Evolutionary conservation across 1,139 yeast genomes (phyloP).

Genomic region (Geotrichum siamense): DNA sequence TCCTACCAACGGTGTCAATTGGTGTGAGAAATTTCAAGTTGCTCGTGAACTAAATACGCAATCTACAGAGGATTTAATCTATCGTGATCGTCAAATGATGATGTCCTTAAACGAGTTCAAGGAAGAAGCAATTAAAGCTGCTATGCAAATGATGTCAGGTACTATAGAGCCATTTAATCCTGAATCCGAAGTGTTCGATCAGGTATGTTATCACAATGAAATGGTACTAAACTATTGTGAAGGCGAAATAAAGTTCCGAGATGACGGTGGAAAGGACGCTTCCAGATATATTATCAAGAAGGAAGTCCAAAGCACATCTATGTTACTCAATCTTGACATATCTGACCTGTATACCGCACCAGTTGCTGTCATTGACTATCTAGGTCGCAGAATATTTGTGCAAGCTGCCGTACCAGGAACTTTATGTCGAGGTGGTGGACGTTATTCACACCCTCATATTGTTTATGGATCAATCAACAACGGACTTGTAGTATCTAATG

Average conservation of each 20-base stretch:
- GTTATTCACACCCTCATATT: slow-evolving; percentile 45
- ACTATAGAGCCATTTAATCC: slow-evolving; percentile 77
- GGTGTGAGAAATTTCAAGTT: slow-evolving; percentile 87
- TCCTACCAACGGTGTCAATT: slow-evolving; percentile 41
- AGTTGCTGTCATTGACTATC: slow-evolving; percentile 79
- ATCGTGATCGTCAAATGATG: slow-evolving; percentile 67
- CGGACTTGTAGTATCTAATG: slow-evolving; percentile 41
- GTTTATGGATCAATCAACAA: slow-evolving; percentile 72
- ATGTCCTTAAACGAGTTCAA: slow-evolving; percentile 75
- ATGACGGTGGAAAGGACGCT: slow-evolving; percentile 76
- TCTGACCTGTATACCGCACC: slow-evolving; percentile 61
- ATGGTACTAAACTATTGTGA: slow-evolving; percentile 78
- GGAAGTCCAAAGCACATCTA: slow-evolving; percentile 67
- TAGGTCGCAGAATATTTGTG: slow-evolving; percentile 80
- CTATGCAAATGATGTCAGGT: slow-evolving; percentile 66
- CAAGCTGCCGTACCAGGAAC: slow-evolving; percentile 99
- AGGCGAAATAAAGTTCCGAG: slow-evolving; percentile 56
- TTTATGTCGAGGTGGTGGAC: slow-evolving; percentile 43
- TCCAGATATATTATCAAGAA: slow-evolving; percentile 77
- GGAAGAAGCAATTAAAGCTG: slow-evolving; percentile 68
- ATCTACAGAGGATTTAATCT: slow-evolving; percentile 56
- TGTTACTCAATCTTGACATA: slow-evolving; percentile 59
- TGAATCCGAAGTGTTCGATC: slow-evolving; percentile 48
- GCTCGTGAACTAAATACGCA: slow-evolving; percentile 59
- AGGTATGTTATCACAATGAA: slow-evolving; percentile 70